Evolutionary conservation across 2,329 filamentous ascomycete species (phyloP).

Genomic region (Trichoderma oligosporum): DNA sequence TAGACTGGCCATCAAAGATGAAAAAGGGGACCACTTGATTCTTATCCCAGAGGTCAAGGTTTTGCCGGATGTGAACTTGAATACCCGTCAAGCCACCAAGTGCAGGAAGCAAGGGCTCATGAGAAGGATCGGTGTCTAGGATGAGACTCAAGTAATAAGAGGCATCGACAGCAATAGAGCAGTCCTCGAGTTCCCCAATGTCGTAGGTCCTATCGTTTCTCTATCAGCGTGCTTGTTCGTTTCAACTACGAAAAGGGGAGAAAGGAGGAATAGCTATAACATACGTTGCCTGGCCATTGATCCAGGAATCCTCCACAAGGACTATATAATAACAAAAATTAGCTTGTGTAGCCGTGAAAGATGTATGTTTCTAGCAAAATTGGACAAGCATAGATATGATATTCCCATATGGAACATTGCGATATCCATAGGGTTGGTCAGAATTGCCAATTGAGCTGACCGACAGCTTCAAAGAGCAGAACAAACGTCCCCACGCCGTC

Average conservation of each 20-base stretch:
- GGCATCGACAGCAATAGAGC: slow-evolving; percentile 80
- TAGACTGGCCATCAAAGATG: slow-evolving; percentile 83
- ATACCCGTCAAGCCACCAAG: slow-evolving; percentile 85
- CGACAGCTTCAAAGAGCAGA: neutral
- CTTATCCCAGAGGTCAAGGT: slow-evolving; percentile 68
- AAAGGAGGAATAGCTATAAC: slow-evolving; percentile 19
- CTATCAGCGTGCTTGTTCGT: neutral
- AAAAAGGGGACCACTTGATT: slow-evolving; percentile 76
- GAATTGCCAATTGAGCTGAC: slow-evolving; percentile 8
- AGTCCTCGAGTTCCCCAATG: slow-evolving; percentile 68
- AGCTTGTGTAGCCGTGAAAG: neutral
- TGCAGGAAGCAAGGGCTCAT: slow-evolving; percentile 85
- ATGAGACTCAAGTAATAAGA: slow-evolving; percentile 81
- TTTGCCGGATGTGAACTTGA: slow-evolving; percentile 67
- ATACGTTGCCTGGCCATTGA: slow-evolving; percentile 39
- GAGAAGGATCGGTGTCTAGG: slow-evolving; percentile 64
- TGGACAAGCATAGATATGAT: neutral
- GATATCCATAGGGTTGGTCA: neutral
- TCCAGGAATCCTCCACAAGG: slow-evolving; percentile 39
- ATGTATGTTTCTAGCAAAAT: neutral
- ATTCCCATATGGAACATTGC: neutral
- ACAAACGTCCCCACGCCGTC: neutral
- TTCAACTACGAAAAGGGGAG: neutral
- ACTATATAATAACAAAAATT: slow-evolving; percentile 28
- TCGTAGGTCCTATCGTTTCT: slow-evolving; percentile 48